phyloP scores from a whole-genome alignment of 164 flowering plant species.

The Tetrastigma voinierianum region DNA sequence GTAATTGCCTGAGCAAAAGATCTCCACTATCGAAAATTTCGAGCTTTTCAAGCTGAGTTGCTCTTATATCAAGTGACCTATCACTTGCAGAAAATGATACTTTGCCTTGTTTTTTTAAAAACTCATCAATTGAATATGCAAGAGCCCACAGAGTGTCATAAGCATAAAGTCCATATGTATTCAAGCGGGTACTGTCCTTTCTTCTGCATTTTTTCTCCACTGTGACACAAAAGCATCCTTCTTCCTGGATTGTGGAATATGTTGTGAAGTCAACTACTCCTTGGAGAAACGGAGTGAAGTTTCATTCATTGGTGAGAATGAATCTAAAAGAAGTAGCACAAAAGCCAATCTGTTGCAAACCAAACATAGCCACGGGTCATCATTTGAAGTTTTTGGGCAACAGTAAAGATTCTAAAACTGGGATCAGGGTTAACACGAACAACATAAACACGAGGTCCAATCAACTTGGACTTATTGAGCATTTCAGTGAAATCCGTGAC shows the following conservation, averaged over 20 bases:
- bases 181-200: slow-evolving; percentile 35
- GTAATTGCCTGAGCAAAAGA: slow-evolving; percentile 28
- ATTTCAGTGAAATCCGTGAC: slow-evolving; percentile 22
- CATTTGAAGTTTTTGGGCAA: slow-evolving; percentile 64
- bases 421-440: slow-evolving; percentile 68
- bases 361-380: slow-evolving; percentile 60
- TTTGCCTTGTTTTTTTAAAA: slow-evolving; percentile 35
- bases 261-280: slow-evolving; percentile 69
- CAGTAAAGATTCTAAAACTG: slow-evolving; percentile 38
- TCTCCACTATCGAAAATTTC: slow-evolving; percentile 53
- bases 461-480: slow-evolving; percentile 36
- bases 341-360: slow-evolving; percentile 86
- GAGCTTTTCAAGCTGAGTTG: slow-evolving; percentile 33
- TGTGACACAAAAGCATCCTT: slow-evolving; percentile 40
- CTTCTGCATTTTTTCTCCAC: slow-evolving; percentile 38
- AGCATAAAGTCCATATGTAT: slow-evolving; percentile 61
- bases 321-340: slow-evolving; percentile 59
- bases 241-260: slow-evolving; percentile 42
- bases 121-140: slow-evolving; percentile 48
- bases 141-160: slow-evolving; percentile 77
- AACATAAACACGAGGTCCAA: slow-evolving; percentile 74
- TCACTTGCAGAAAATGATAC: slow-evolving; percentile 43
- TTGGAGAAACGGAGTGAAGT: slow-evolving; percentile 27
- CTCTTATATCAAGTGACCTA: slow-evolving; percentile 17
- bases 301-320: slow-evolving; percentile 23